Evolutionary conservation across 257 asterid species (phyloP), one percentile per base, ranked within the genome.

Genomic region (Scutellaria baicalensis): DNA sequence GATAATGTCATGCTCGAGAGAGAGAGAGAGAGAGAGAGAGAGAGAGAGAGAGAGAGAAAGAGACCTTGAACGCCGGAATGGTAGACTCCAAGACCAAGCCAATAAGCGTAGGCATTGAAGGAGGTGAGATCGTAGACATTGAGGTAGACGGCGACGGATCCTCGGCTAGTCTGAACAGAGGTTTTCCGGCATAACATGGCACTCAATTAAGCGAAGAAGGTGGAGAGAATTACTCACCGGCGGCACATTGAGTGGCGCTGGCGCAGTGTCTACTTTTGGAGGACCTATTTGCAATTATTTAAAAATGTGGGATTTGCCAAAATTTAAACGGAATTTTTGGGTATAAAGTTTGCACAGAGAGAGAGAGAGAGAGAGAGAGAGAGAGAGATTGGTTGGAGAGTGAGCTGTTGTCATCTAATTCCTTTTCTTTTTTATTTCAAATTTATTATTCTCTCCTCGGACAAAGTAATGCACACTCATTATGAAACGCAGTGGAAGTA

Each of bases 1-100:
- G 11, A 16, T 4, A 49, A 49, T 49, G 56, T 21, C 33, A 27
- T 27, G 33, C 33, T 27, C 33, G 3, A n/a, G n/a, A n/a, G n/a
- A n/a, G 31, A 18, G 10, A 38, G 12, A 8, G 48, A 42, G 48
- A 42, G 48, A 49, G 64, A 21, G 67, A 61, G 66, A 45, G 57
- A 47, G 57, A 16, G 60, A 50, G 72, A 42, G 74, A 14, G 59
- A 48, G 60, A 45, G 59, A 57, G 65, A 33, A 42, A 5, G n/a
- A 27, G 20, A 89, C 97, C 96, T 91, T 91, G 80, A 75, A 91
- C 88, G 1, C 91, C 97, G 42, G 97, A 91, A 81, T 91, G 97
- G 70, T 84, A 91, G 62, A 81, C 96, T 2, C 96, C 97, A 11
- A 91, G 95, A 6, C 97, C 97, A 8, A 91, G 63, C 97, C 97